Conservation (phyloP, 1,284 basidiomycete species). For the Termitomyces sp. region DNA sequence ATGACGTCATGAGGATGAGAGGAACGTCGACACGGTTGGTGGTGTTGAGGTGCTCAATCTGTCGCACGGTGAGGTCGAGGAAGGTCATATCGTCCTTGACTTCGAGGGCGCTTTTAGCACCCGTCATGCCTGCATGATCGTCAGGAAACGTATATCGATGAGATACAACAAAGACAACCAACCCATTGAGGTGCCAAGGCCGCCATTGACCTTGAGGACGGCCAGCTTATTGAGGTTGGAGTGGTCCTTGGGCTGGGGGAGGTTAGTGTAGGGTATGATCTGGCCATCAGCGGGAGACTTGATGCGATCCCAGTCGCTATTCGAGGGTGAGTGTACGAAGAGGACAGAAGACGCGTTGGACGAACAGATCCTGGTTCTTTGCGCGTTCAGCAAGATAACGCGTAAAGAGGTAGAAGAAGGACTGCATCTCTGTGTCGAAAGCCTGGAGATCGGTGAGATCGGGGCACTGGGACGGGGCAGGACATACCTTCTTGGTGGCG, state of each 20-base stretch:
- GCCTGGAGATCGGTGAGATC: conserved; percentile 47
- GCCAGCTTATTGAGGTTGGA: conserved; percentile 90
- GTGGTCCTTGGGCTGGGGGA: conserved; percentile 58
- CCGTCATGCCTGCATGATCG: conserved; percentile 71
- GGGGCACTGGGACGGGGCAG: not conserved
- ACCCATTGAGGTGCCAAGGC: conserved; percentile 97
- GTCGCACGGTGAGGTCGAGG: conserved; percentile 94
- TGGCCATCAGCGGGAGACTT: conserved; percentile 91
- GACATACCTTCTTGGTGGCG: conserved; percentile 73
- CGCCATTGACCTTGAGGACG: conserved; percentile 99
- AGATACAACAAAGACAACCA: conserved; percentile 18
- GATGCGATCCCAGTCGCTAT: conserved; percentile 96
- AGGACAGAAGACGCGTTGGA: conserved; percentile 21
- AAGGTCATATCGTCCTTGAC: conserved; percentile 99
- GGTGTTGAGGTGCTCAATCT: conserved; percentile 89
- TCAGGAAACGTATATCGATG: not conserved
- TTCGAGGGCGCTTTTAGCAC: conserved; percentile 87
- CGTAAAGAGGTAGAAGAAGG: conserved; percentile 99
- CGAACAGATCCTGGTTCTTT: conserved; percentile 91
- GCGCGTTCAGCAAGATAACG: conserved; percentile 95
- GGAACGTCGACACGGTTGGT: conserved; percentile 79
- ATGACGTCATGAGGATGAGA: conserved; percentile 99
- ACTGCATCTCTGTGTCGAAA: conserved; percentile 98
- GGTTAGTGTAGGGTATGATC: conserved; percentile 83
- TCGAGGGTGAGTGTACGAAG: conserved; percentile 9